Percentiles rank a stretch among this genome's conserved stretches.
Conservation (phyloP, 2,329 filamentous ascomycete species). For the Cladosporium sp. region DNA sequence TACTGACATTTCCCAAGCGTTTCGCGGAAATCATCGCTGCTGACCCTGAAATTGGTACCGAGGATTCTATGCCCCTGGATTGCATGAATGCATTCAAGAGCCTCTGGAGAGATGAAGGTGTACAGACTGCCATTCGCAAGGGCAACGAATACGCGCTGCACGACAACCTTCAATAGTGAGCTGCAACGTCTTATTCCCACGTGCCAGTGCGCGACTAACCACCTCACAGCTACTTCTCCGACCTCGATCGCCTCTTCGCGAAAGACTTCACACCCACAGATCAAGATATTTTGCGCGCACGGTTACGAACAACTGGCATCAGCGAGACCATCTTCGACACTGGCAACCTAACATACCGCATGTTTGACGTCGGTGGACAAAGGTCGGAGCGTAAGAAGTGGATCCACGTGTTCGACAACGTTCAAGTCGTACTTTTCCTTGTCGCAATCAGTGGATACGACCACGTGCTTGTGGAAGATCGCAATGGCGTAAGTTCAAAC, state of each 20-base stretch:
- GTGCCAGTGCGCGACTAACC: slow-evolving; percentile 21
- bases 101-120: slow-evolving; percentile 81
- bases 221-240: slow-evolving; percentile 70
- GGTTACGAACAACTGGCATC: slow-evolving; percentile 90
- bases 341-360: slow-evolving; percentile 89
- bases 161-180: slow-evolving; percentile 92
- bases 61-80: slow-evolving; percentile 76
- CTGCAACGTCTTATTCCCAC: slow-evolving; percentile 25
- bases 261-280: slow-evolving; percentile 85
- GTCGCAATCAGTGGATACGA: slow-evolving; percentile 96
- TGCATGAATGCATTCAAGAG: slow-evolving; percentile 79
- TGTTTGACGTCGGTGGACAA: slow-evolving; percentile 97
- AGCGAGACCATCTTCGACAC: slow-evolving; percentile 94
- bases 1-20: slow-evolving; percentile 59
- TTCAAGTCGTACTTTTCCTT: slow-evolving; percentile 88
- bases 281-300: slow-evolving; percentile 89
- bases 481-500: slow-evolving; percentile 74
- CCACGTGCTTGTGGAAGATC: slow-evolving; percentile 93
- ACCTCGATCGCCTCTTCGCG: slow-evolving; percentile 63
- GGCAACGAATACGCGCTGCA: slow-evolving; percentile 97
- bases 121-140: slow-evolving; percentile 84
- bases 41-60: slow-evolving; percentile 78
- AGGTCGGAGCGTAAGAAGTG: slow-evolving; percentile 97
- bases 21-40: slow-evolving; percentile 75
- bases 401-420: slow-evolving; percentile 96